Base-by-base conservation (phyloP, 148 eudicot species). In the Camellia sinensis region DNA sequence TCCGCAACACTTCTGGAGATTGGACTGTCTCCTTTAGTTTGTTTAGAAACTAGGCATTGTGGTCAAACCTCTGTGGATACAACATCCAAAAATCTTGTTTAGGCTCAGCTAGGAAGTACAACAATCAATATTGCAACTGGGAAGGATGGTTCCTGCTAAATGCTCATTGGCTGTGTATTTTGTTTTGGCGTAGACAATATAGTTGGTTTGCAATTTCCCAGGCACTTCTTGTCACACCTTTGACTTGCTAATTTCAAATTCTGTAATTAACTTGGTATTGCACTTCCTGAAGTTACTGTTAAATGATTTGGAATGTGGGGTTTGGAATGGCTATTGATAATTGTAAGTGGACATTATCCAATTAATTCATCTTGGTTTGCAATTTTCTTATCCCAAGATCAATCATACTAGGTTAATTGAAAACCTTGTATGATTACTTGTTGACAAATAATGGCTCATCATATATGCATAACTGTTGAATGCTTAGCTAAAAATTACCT, bases 201-300 rank as follows among this genome's bases (percentile, higher is more conserved):
- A 66, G 18, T 37, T 66, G 69, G 43, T 66, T 37, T 66, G 6
- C 5, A 66, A 65, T 22, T 65, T 65, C 9, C 1, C 2, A 65
- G 8, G 1, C 7, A 12, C 6, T 14, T 3, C 52, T 68, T 68
- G 46, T 2, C 52, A 41, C 48, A 41, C 72, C 19, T 14, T 14
- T 68, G 6, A 8, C 43, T 68, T 43, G 7, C 21, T 68, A 17
- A 68, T 41, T 68, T 11, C 50, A 43, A 15, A 68, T 68, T 66
- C 50, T 68, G 1, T 44, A 1, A 37, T 29, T 66, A 10, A 3
- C 44, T 66, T 5, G 21, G 40, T 3, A 19, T 5, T 19, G 5
- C 70, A 40, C 70, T 67, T 67, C 70, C 70, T 67, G 70, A 67
- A 13, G 70, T 67, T 3, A 11, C 17, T 19, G 67, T 7, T 68